A percentile compares a stretch with the other conserved stretches of the same genome.
Evolutionary conservation across 2,329 filamentous ascomycete genomes (phyloP).

Genomic region (Epichloe bromicola): DNA sequence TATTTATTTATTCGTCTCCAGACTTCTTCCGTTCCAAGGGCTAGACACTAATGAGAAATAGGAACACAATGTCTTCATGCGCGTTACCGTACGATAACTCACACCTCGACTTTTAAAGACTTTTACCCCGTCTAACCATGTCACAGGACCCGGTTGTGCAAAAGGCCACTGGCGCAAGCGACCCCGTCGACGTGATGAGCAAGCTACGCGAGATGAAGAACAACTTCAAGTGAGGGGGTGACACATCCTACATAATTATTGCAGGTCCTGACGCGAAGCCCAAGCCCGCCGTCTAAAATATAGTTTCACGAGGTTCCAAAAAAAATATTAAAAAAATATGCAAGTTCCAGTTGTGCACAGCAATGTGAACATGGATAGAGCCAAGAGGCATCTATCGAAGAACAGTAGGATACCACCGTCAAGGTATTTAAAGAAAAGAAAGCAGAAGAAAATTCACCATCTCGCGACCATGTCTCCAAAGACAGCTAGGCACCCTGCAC

Average conservation of each 20-base stretch:
- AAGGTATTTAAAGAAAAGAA: constrained; percentile 3
- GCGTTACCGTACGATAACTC: constrained; percentile 49
- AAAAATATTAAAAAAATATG: too few relatives aligned
- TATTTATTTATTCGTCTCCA: neutral
- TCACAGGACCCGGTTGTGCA: constrained; percentile 67
- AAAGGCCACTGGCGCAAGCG: constrained; percentile 66
- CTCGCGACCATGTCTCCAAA: constrained; percentile 4
- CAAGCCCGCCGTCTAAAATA: constrained; percentile 9
- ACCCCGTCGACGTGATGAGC: constrained; percentile 74
- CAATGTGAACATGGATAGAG: too few relatives aligned
- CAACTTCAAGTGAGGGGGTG: constrained; percentile 47
- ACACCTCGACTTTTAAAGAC: neutral
- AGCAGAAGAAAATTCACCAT: constrained; percentile 9
- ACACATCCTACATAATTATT: neutral
- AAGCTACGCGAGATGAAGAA: constrained; percentile 88
- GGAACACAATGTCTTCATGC: constrained; percentile 96
- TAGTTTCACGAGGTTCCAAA: too few relatives aligned
- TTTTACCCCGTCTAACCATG: neutral
- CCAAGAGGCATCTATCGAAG: too few relatives aligned
- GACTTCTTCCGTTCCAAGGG: neutral
- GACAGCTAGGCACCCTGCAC: constrained; percentile 13
- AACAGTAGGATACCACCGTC: too few relatives aligned
- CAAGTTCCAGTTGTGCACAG: too few relatives aligned
- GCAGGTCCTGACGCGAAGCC: constrained; percentile 10
- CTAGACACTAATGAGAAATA: constrained; percentile 20